Percentiles rank a stretch among this genome's conserved stretches.
Conservation (phyloP, 2,329 filamentous ascomycete species). For the Teratosphaeria epicoccoides region DNA sequence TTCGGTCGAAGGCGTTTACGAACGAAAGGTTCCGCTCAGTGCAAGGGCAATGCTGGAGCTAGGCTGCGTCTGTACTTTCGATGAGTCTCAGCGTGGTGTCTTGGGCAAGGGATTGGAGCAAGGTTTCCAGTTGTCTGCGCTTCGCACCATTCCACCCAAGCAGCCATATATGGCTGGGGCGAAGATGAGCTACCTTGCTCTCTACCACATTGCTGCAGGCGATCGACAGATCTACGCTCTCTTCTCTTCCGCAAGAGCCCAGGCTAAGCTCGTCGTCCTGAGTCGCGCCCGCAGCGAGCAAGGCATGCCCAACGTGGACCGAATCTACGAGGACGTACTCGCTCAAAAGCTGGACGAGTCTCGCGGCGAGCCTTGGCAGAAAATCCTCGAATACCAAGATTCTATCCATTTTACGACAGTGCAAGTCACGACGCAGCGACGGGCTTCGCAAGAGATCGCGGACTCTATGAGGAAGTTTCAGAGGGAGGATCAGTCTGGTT, state of each 20-base stretch:
- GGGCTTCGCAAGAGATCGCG: constrained; percentile 76
- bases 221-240: constrained; percentile 89
- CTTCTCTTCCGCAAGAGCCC: constrained; percentile 70
- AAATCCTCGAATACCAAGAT: constrained; percentile 77
- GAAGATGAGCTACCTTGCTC: constrained; percentile 68
- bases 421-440: constrained; percentile 80
- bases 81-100: constrained; percentile 80
- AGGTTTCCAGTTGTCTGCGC: constrained; percentile 74
- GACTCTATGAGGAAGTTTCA: constrained; percentile 84
- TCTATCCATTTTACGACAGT: constrained; percentile 74
- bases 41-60: constrained; percentile 80
- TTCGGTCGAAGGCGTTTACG: constrained; percentile 94
- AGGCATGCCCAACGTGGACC: constrained; percentile 80
- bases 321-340: constrained; percentile 72
- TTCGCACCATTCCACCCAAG: constrained; percentile 58
- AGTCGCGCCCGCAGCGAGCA: constrained; percentile 72
- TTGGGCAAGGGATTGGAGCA: constrained; percentile 86
- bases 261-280: constrained; percentile 81
- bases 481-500: constrained; percentile 59
- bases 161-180: constrained; percentile 66
- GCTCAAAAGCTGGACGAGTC: constrained; percentile 54
- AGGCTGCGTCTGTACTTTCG: constrained; percentile 85
- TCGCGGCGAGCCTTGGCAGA: constrained; percentile 62
- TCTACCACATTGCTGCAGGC: constrained; percentile 85
- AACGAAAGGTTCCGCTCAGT: constrained; percentile 80